Base-by-base conservation (phyloP, 805 yeast species). In the Candida patagonica region DNA sequence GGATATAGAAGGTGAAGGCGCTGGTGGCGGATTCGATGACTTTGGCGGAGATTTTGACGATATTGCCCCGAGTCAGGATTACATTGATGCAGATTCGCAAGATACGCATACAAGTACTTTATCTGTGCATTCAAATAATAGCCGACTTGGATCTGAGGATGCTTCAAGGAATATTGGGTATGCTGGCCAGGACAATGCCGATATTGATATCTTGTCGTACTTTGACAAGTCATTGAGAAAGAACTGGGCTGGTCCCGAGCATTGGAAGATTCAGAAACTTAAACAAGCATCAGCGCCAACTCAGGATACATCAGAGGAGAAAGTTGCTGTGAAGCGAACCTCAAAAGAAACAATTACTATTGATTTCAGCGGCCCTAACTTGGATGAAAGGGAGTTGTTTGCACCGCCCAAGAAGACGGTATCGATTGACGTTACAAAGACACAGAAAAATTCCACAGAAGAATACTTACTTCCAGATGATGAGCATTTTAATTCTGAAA, bases 211-310 rank as follows among this genome's bases (percentile, higher is more conserved):
- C 30, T 75, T 84, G 73, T 80, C 87, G 2, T 81, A 85, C 55
- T 86, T 86, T 59, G 95, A 87, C 55, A 77, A 76, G 39, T 70
- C 76, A 16, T 67, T 85, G 60, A 73, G 68, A 42, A 62, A 68
- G 24, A 81, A 76, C 55, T 88, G 96, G 96, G 73, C 94, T 22
- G 96, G 96, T 6, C 82, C 89, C 10, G 89, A 84, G 48, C 94
- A 85, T 60, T 89, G 96, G 96, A 82, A 81, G 59, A 80, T 89
- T 8, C 65, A 71, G 30, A 71, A 75, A 10, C 58, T 80, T 35
- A 79, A 75, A 51, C 48, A 27, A 23, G 39, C 40, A 9, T 22
- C 16, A 23, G 30, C 6, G 23, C 24, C 22, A 6, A 16, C 30
- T 3, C 9, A 30, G 5, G 29, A n/a, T 7, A 12, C 26, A 13